Percentiles rank a stretch among this genome's conserved stretches.
These are phyloP conservation scores for Sphaerosporella brunnea DNA, from an alignment of 495 filamentous ascomycete species.

Conservation along the genomic window DNA sequence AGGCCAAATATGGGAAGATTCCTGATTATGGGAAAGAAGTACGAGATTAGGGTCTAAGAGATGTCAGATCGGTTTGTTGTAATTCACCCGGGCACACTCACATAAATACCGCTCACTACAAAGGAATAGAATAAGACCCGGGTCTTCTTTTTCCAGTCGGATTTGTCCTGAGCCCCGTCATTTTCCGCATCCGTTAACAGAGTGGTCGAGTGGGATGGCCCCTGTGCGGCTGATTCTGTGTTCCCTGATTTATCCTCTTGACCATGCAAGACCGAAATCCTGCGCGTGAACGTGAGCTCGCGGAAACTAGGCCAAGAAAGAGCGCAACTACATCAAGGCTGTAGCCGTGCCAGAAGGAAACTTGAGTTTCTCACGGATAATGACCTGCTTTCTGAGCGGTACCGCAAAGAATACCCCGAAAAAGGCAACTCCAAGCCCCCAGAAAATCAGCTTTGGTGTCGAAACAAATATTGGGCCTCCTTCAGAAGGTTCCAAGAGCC, in stretches of 20 bases:
- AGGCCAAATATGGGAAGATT: conserved; percentile 71
- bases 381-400: conserved; percentile 67
- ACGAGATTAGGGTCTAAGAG: conserved; percentile 61
- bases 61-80: conserved; percentile 5
- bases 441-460: conserved; percentile 61
- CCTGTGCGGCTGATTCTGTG: neutral
- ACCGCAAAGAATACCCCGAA: conserved; percentile 96
- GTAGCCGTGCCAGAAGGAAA: conserved; percentile 94
- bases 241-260: neutral
- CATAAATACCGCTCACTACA: conserved; percentile 18
- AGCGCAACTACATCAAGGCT: conserved; percentile 55
- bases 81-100: conserved; percentile 27
- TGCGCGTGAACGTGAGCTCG: conserved; percentile 39
- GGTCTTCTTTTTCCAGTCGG: conserved; percentile 36
- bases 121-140: conserved; percentile 31
- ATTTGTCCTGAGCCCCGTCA: neutral
- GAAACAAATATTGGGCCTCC: conserved; percentile 55
- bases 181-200: conserved; percentile 1
- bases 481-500: conserved; percentile 55
- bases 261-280: conserved; percentile 15
- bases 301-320: neutral
- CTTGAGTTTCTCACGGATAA: conserved; percentile 75
- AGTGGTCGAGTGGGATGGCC: neutral
- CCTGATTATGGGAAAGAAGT: conserved; percentile 74
- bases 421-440: conserved; percentile 79